Evolutionary conservation across 495 filamentous ascomycete genomes (phyloP).

Genomic region (Xylaria venustula): DNA sequence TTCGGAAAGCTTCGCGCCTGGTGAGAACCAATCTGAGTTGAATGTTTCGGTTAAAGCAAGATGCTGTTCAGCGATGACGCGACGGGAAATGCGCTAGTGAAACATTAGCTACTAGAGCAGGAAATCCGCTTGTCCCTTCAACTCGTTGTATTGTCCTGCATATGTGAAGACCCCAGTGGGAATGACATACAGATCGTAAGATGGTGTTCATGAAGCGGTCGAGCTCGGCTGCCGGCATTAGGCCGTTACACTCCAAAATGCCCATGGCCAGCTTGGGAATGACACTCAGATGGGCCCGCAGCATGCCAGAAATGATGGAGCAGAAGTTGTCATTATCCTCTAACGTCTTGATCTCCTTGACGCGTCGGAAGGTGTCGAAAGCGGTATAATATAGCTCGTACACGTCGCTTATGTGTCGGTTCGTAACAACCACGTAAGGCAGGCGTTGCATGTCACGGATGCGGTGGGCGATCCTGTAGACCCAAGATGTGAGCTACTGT

Average conservation of each 20-base stretch:
- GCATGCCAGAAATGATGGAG: conserved; percentile 70
- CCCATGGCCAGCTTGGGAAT: conserved; percentile 95
- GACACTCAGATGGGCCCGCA: conserved; percentile 86
- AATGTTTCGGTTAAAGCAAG: conserved; percentile 96
- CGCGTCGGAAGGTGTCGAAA: conserved; percentile 82
- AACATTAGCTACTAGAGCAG: not conserved
- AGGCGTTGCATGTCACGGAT: conserved; percentile 97
- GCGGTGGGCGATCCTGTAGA: conserved; percentile 75
- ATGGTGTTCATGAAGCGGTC: conserved; percentile 96
- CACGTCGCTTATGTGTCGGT: conserved; percentile 86
- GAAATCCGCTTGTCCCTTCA: not conserved
- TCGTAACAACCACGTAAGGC: conserved; percentile 95
- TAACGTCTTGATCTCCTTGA: conserved; percentile 78
- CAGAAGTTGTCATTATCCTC: conserved; percentile 93
- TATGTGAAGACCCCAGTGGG: not conserved
- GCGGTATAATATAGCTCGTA: conserved; percentile 96
- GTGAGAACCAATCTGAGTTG: conserved; percentile 88
- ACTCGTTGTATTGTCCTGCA: not conserved
- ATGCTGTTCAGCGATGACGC: conserved; percentile 97
- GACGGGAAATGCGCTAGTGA: conserved; percentile 79
- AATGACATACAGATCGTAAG: conserved; percentile 71
- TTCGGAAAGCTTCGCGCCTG: conserved; percentile 69
- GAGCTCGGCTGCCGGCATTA: conserved; percentile 74
- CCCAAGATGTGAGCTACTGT: not conserved
- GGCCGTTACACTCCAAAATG: conserved; percentile 78